phyloP scores from a whole-genome alignment of 352 stramenopile species.

The Phytopythium cucurbitacearum region DNA sequence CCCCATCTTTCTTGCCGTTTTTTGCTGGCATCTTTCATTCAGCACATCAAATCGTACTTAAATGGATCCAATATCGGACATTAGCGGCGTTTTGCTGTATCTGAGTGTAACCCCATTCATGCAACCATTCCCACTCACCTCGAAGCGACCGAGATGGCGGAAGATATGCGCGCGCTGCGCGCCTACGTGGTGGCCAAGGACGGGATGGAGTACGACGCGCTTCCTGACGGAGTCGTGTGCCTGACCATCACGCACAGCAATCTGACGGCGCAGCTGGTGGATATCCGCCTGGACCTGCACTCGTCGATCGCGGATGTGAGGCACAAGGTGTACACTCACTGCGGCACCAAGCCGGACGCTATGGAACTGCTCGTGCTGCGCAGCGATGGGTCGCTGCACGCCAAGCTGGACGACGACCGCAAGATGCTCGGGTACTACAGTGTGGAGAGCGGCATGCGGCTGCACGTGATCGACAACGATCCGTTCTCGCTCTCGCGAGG shows the following conservation, averaged over 20 bases:
- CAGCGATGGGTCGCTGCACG: constrained; percentile 39
- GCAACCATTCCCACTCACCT: not conserved
- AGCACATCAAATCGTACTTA: constrained; percentile 21
- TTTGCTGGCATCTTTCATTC: not conserved
- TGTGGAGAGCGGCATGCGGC: constrained; percentile 87
- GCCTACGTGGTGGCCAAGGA: constrained; percentile 85
- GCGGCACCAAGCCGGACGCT: constrained; percentile 91
- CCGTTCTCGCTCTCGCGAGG: constrained; percentile 93
- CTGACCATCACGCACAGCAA: constrained; percentile 98
- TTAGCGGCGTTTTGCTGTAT: not conserved
- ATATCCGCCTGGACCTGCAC: constrained; percentile 95
- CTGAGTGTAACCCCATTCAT: not conserved
- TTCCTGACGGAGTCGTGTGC: constrained; percentile 88
- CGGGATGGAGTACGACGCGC: constrained; percentile 77
- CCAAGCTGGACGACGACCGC: constrained; percentile 64
- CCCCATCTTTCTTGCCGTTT: constrained; percentile 14
- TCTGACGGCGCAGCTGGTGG: constrained; percentile 94
- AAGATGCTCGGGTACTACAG: constrained; percentile 92
- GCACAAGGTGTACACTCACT: constrained; percentile 94
- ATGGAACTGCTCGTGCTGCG: constrained; percentile 74
- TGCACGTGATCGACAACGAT: constrained; percentile 96
- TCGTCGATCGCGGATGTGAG: constrained; percentile 88
- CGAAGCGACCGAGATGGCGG: constrained; percentile 36
- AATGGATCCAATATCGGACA: not conserved
- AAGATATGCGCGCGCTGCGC: constrained; percentile 68